Percentiles rank a stretch among this genome's conserved stretches.
phyloP scores from a whole-genome alignment of 805 yeast species.

The Millerozyma miso region DNA sequence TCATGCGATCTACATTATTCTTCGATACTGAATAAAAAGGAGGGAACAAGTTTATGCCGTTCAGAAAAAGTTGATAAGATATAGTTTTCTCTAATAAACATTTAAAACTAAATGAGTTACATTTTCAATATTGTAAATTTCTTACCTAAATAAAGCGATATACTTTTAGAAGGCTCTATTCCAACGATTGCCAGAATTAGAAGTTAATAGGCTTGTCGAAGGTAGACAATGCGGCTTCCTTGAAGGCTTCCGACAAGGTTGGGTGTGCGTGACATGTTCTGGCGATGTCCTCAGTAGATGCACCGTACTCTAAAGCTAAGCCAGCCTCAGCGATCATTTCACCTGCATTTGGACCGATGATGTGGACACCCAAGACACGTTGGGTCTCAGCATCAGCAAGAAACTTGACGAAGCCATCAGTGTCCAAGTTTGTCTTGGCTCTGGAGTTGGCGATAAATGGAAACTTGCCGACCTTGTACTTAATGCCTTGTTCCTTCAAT shows the following conservation, averaged over 20 bases:
- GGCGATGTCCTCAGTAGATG: conserved; percentile 95
- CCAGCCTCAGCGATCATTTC: conserved; percentile 99
- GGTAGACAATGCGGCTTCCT: conserved; percentile 94
- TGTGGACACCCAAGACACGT: conserved; percentile 93
- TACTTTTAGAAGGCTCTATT: background rate
- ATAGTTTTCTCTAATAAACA: no score
- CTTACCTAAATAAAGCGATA: background rate
- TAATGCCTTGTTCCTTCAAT: conserved; percentile 86
- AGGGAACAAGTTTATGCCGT: background rate
- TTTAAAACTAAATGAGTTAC: background rate
- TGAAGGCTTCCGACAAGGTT: conserved; percentile 94
- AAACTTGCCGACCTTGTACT: conserved; percentile 94
- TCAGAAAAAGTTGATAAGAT: no score
- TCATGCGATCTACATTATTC: conserved; percentile 58
- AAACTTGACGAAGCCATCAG: conserved; percentile 96
- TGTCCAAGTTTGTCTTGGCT: conserved; percentile 96
- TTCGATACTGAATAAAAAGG: conserved; percentile 19
- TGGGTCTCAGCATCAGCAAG: conserved; percentile 96
- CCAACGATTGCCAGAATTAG: conserved; percentile 23
- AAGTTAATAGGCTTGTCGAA: conserved; percentile 89
- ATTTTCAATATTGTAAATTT: background rate
- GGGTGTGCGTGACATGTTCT: conserved; percentile 99
- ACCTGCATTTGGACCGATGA: conserved; percentile 98
- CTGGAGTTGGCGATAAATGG: conserved; percentile 99
- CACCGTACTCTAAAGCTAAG: conserved; percentile 97